Percentiles rank a stretch among this genome's conserved stretches.
Conservation (phyloP, 345 rosid species). For the Rhizophora mangle region DNA sequence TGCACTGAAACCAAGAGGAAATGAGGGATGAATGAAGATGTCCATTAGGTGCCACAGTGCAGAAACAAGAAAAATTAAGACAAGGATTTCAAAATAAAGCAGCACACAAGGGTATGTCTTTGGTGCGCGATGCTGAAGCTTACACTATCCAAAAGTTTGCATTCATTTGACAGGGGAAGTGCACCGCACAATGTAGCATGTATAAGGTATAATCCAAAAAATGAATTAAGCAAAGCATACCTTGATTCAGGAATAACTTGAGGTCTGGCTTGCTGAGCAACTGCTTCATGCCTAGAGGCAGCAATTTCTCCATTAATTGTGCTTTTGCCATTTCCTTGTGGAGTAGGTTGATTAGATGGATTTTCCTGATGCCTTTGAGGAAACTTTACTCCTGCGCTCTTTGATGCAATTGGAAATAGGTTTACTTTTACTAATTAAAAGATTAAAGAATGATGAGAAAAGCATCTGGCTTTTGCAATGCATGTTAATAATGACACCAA, state of each 20-base stretch:
- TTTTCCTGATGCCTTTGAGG: constrained; percentile 47
- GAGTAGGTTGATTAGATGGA: constrained; percentile 30
- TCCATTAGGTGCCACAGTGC: too few relatives aligned
- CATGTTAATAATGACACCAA: not conserved
- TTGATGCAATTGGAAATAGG: constrained; percentile 15
- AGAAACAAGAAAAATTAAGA: too few relatives aligned
- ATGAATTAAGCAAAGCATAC: constrained; percentile 32
- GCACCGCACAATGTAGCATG: not conserved
- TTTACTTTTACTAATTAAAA: constrained; percentile 4
- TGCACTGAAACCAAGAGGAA: too few relatives aligned
- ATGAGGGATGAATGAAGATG: too few relatives aligned
- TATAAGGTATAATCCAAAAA: not conserved
- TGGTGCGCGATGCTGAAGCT: too few relatives aligned
- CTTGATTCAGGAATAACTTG: constrained; percentile 69
- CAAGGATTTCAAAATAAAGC: too few relatives aligned
- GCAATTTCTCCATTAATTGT: constrained; percentile 60
- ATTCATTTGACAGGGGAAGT: too few relatives aligned
- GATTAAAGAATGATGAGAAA: not conserved
- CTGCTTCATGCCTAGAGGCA: constrained; percentile 44
- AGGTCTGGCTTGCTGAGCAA: constrained; percentile 42
- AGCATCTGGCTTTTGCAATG: not conserved
- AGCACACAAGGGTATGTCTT: too few relatives aligned
- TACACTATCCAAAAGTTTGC: too few relatives aligned
- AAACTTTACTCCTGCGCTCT: constrained; percentile 85
- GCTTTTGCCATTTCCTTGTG: constrained; percentile 37